Conservation (phyloP, 345 rosid genomes). For the Pistacia vera region DNA sequence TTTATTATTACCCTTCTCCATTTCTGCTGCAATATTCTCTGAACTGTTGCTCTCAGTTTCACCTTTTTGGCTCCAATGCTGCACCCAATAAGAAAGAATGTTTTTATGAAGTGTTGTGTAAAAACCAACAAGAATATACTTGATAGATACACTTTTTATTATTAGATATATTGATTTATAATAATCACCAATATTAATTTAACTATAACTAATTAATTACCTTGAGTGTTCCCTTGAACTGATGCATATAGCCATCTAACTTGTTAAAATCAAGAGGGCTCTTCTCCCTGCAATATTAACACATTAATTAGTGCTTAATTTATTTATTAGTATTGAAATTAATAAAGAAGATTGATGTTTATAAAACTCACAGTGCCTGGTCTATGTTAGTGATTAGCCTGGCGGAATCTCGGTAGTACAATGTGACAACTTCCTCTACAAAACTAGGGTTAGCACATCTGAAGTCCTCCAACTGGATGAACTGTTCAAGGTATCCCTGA, state of each 20-base stretch:
- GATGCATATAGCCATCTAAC: slow-evolving; percentile 83
- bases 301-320: background rate
- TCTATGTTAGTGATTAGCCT: slow-evolving; percentile 49
- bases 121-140: slow-evolving; percentile 40
- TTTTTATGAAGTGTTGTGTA: slow-evolving; percentile 16
- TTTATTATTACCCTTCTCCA: slow-evolving; percentile 70
- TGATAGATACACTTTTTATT: background rate
- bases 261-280: slow-evolving; percentile 59
- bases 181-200: no score
- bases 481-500: slow-evolving; percentile 70
- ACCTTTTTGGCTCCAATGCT: slow-evolving; percentile 98
- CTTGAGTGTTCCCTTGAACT: slow-evolving; percentile 94
- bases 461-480: slow-evolving; percentile 71
- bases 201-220: slow-evolving; percentile 27
- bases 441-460: slow-evolving; percentile 78
- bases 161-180: no score
- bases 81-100: slow-evolving; percentile 26
- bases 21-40: slow-evolving; percentile 86
- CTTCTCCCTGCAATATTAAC: slow-evolving; percentile 44
- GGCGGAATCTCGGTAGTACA: slow-evolving; percentile 65
- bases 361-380: slow-evolving; percentile 53
- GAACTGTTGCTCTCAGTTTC: slow-evolving; percentile 76
- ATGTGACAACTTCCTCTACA: slow-evolving; percentile 71
- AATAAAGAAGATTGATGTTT: background rate
- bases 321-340: background rate